Evolutionary conservation across 192 early-diverging fungal species (phyloP).

Genomic region (Coemansia sp.): DNA sequence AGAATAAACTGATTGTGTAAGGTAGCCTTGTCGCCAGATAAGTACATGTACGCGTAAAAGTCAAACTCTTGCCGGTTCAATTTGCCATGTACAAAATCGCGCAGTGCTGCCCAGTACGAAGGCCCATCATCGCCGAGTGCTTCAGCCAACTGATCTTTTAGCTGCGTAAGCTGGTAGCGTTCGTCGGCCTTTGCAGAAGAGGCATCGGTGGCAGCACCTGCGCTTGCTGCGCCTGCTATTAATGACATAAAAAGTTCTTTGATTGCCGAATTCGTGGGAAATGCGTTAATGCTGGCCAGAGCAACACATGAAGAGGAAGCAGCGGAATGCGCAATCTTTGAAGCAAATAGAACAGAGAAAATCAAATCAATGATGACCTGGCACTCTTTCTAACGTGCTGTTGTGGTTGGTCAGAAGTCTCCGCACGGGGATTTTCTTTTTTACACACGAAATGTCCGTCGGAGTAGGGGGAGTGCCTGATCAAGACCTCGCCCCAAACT

Average conservation of each 20-base stretch:
- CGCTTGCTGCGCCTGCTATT: neutral
- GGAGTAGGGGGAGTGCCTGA: neutral
- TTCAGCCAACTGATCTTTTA: conserved; percentile 73
- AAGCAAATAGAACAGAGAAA: neutral
- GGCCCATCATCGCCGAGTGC: conserved; percentile 74
- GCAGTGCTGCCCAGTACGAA: conserved; percentile 69
- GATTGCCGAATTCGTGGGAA: neutral
- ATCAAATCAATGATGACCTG: neutral
- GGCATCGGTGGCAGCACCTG: neutral
- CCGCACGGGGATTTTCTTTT: neutral
- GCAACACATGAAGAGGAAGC: neutral
- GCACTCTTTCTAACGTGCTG: neutral
- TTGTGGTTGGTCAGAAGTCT: neutral
- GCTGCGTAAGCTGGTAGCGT: conserved; percentile 53
- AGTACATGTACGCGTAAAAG: conserved; percentile 72
- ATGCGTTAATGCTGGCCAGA: neutral
- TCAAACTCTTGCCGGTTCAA: conserved; percentile 77
- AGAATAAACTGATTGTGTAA: conserved; percentile 77
- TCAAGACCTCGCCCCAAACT: neutral
- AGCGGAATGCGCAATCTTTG: neutral
- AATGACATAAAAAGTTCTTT: neutral
- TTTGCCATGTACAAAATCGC: conserved; percentile 73
- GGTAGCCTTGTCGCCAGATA: conserved; percentile 50
- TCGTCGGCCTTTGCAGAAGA: conserved; percentile 31
- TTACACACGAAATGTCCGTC: neutral